Percentiles rank a stretch among this genome's conserved stretches.
Conservation (phyloP, 495 filamentous ascomycete genomes). For the Hyaloscypha finlandica region DNA sequence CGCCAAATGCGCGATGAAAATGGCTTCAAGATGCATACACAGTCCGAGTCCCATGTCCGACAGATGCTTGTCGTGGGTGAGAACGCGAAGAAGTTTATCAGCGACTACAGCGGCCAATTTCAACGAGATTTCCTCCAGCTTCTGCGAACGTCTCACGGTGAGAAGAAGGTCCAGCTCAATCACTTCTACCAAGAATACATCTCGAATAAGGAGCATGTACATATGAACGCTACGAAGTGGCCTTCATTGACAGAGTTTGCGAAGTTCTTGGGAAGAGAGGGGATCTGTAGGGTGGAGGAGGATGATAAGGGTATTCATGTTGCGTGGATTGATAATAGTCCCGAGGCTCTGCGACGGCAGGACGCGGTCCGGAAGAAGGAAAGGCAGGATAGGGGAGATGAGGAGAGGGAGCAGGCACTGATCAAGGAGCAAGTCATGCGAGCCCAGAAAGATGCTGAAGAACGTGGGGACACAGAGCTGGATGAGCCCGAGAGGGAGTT, state of each 20-base stretch:
- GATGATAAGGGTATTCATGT: constrained; percentile 86
- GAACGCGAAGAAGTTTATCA: constrained; percentile 75
- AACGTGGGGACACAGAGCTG: constrained; percentile 44
- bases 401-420: constrained; percentile 79
- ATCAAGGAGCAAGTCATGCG: constrained; percentile 78
- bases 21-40: constrained; percentile 77
- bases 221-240: constrained; percentile 94
- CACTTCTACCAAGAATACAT: constrained; percentile 94
- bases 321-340: constrained; percentile 86
- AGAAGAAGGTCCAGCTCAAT: constrained; percentile 83
- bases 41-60: constrained; percentile 80
- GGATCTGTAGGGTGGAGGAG: constrained; percentile 84
- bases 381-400: constrained; percentile 82
- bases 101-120: constrained; percentile 77
- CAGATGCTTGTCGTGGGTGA: constrained; percentile 85
- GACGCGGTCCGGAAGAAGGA: constrained; percentile 85
- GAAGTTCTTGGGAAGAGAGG: constrained; percentile 78
- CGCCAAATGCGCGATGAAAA: constrained; percentile 67
- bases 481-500: constrained; percentile 53
- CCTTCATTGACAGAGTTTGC: constrained; percentile 83
- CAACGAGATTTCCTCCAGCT: constrained; percentile 74
- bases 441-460: constrained; percentile 60
- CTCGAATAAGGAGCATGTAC: constrained; percentile 76
- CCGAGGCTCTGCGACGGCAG: constrained; percentile 75
- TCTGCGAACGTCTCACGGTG: constrained; percentile 77